Evolutionary conservation across 1,284 basidiomycete genomes (phyloP).

Genomic region (Coniophora puteana): DNA sequence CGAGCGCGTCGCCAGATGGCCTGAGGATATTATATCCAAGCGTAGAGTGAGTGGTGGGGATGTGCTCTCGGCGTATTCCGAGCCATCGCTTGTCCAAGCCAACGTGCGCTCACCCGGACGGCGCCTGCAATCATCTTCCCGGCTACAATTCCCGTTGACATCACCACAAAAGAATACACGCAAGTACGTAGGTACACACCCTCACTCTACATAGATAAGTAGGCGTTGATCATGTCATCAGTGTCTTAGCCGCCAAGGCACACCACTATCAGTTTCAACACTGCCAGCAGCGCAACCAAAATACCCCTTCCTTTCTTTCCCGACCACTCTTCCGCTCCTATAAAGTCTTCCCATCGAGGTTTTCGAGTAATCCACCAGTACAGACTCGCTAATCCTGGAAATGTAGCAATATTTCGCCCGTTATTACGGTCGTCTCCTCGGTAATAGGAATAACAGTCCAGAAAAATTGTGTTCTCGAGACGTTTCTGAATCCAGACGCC

Average conservation of each 20-base stretch:
- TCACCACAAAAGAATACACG: no score
- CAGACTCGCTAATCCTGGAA: constrained; percentile 42
- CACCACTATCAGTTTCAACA: no score
- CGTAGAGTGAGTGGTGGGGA: constrained; percentile 19
- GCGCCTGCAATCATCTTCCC: no score
- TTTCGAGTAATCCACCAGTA: constrained; percentile 47
- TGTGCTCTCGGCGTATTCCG: constrained; percentile 25
- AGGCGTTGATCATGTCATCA: no score
- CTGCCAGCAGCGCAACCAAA: no score
- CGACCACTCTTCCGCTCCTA: constrained; percentile 7
- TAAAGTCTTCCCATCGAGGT: constrained; percentile 39
- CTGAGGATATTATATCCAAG: constrained; percentile 17
- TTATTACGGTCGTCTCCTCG: constrained; percentile 29
- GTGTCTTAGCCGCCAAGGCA: no score
- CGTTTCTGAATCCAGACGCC: constrained; percentile 46
- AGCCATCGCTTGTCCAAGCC: no score
- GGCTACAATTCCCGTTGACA: no score
- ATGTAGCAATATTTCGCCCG: constrained; percentile 39
- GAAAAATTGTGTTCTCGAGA: constrained; percentile 41
- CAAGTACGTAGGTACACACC: no score
- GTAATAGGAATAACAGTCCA: constrained; percentile 48
- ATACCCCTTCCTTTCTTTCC: constrained; percentile 4
- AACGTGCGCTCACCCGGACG: no score
- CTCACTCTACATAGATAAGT: no score
- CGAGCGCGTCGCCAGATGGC: constrained; percentile 7